Percentiles rank a stretch among this genome's conserved stretches.
Evolutionary conservation across 345 rosid species (phyloP).

Genomic region (Corymbia maculata): DNA sequence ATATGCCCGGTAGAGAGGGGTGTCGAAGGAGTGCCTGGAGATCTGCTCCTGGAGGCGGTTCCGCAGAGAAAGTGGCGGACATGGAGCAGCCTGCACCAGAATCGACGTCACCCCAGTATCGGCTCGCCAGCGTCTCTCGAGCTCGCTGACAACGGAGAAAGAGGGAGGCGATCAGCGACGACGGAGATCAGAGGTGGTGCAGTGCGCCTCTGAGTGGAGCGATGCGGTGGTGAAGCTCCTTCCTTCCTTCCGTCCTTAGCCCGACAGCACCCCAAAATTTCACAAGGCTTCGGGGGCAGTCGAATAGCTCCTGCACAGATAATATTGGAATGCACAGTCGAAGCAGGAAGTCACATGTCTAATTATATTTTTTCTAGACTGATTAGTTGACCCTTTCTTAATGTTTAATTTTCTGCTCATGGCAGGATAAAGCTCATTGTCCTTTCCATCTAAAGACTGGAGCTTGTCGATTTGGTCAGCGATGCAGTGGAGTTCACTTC

Average conservation of each 20-base stretch:
- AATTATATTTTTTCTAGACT: too few relatives aligned
- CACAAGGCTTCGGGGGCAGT: background rate
- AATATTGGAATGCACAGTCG: too few relatives aligned
- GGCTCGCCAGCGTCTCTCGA: constrained; percentile 45
- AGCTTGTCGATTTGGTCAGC: too few relatives aligned
- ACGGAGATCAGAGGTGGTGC: background rate
- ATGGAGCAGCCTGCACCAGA: constrained; percentile 73
- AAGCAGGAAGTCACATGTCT: too few relatives aligned
- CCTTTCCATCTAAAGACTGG: too few relatives aligned
- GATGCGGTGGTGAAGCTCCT: background rate
- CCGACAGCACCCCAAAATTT: background rate
- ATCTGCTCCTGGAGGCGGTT: constrained; percentile 76
- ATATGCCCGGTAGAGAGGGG: constrained; percentile 83
- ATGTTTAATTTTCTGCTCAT: too few relatives aligned
- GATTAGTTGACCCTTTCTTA: too few relatives aligned
- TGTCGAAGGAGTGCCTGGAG: constrained; percentile 92
- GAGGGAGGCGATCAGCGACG: background rate
- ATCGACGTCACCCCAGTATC: constrained; percentile 90
- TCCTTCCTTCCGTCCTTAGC: background rate
- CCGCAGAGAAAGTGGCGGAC: constrained; percentile 65
- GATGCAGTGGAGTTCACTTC: too few relatives aligned
- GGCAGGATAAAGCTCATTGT: too few relatives aligned
- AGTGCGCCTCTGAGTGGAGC: background rate
- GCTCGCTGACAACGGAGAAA: background rate
- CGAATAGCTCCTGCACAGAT: too few relatives aligned